Base-by-base conservation (phyloP, 805 yeast genomes). In the fission yeast (Schizosaccharomyces pombe) region DNA sequence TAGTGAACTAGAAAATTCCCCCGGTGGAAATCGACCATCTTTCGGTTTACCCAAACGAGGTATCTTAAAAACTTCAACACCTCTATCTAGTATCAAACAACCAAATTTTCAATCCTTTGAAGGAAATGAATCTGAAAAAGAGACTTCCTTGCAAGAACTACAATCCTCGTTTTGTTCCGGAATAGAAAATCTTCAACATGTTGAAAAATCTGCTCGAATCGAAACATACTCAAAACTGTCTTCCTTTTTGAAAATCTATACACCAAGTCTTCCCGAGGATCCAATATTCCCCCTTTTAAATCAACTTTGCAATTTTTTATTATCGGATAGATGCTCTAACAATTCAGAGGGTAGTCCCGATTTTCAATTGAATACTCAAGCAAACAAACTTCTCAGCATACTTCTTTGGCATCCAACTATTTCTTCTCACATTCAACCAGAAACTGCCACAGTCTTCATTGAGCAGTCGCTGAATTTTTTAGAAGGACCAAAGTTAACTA, bases 371-470 rank as follows among this genome's bases (percentile, higher is more conserved):
- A 43, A 22, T 6, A 16, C 28, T 43, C 49, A 43, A 43, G 49
- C 49, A 22, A 43, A 43, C 26, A 19, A 26, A 16, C 14, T 43
- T 22, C 49, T 43, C 14, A 43, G 49, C 12, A 24, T 26, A 3
- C 49, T 43, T 43, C 30, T 43, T 19, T 43, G 49, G 49, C 49
- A 43, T 26, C 49, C 49, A 43, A 43, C 30, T n/a, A 16, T 43
- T 43, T 43, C 49, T 43, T 26, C 28, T 5, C 32, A 32, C 19
- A 49, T 49, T 30, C 22, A 49, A 32, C 33, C 33, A 22, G 53
- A 49, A 29, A 29, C 24, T 16, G 53, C 53, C 32, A 49, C 22
- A 8, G 28, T 49, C 16, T 49, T 49, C n/a, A 49, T 49, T 12
- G 39, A 30, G 28, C 34, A 49, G n/a, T 49, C 53, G 22, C 26